These are phyloP conservation scores for Candida glucosophila DNA, from an alignment of 1,139 yeast species.

Conservation along the genomic window DNA sequence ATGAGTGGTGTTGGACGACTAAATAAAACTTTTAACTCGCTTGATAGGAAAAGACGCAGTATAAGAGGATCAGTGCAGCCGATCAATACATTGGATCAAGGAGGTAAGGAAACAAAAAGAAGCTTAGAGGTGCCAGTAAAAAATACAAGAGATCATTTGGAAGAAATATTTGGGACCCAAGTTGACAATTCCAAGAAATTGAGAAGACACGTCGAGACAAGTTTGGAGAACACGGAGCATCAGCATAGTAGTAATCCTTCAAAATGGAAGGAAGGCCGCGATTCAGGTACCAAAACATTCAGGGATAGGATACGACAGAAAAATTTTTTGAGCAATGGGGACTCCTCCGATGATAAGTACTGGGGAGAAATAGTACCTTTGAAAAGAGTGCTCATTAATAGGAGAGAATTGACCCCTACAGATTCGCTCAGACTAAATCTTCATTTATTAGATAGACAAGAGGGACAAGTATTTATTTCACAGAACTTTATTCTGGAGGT, in stretches of 20 bases:
- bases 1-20: constrained; percentile 4
- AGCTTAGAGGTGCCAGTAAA: neutral
- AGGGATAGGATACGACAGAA: neutral
- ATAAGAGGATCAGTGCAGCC: constrained; percentile 4
- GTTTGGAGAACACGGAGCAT: too few relatives aligned
- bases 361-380: neutral
- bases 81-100: constrained; percentile 2
- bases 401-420: too few relatives aligned
- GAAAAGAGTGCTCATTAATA: too few relatives aligned
- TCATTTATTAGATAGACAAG: neutral
- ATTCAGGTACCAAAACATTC: neutral
- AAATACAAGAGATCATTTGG: constrained; percentile 1
- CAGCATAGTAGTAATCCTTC: too few relatives aligned
- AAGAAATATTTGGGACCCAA: constrained; percentile 3
- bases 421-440: too few relatives aligned
- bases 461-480: neutral
- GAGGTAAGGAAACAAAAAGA: neutral
- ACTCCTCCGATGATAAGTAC: neutral
- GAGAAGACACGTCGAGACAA: constrained; percentile 1
- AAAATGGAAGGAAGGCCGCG: neutral
- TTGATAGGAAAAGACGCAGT: constrained; percentile 3
- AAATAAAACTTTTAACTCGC: constrained; percentile 4
- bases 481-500: too few relatives aligned
- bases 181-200: constrained; percentile 2
- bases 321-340: too few relatives aligned